Conservation (phyloP, 495 filamentous ascomycete genomes). For the Penicillium tannophilum region DNA sequence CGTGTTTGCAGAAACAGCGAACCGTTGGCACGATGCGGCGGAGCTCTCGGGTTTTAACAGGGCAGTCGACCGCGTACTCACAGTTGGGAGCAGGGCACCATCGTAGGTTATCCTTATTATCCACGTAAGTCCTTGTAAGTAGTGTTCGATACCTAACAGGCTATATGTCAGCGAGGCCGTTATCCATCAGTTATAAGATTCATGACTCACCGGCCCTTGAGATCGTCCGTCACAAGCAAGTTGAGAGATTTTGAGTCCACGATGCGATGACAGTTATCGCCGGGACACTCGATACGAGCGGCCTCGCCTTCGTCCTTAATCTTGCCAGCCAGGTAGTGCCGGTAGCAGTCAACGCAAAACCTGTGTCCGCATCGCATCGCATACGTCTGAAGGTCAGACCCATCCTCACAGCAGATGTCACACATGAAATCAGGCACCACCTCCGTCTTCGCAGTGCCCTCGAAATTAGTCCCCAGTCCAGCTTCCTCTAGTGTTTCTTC, state of each 20-base stretch:
- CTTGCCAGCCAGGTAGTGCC: slow-evolving; percentile 87
- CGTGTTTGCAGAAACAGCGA: slow-evolving; percentile 75
- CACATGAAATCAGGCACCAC: slow-evolving; percentile 77
- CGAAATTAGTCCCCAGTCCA: slow-evolving; percentile 70
- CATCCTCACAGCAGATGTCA: slow-evolving; percentile 96
- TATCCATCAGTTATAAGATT: background rate
- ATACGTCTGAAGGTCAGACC: slow-evolving; percentile 76
- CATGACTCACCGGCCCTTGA: slow-evolving; percentile 63
- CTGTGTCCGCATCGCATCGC: slow-evolving; percentile 95
- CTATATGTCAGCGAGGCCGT: slow-evolving; percentile 17
- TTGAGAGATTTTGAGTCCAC: slow-evolving; percentile 89
- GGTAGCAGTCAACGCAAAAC: slow-evolving; percentile 93
- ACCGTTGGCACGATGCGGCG: slow-evolving; percentile 87
- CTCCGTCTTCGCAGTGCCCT: slow-evolving; percentile 65
- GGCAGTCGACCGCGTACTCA: slow-evolving; percentile 86
- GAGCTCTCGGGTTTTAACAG: slow-evolving; percentile 81
- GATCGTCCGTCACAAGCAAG: slow-evolving; percentile 72
- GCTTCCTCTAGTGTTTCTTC: slow-evolving; percentile 80
- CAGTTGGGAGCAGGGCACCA: slow-evolving; percentile 99
- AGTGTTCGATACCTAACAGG: slow-evolving; percentile 72
- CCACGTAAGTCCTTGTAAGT: slow-evolving; percentile 91
- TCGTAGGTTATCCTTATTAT: slow-evolving; percentile 90
- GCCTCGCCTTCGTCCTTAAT: slow-evolving; percentile 95
- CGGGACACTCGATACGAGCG: slow-evolving; percentile 89
- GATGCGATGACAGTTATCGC: slow-evolving; percentile 82